Evolutionary conservation across 2,329 filamentous ascomycete genomes (phyloP).

Genomic region (Aspergillus sp.): DNA sequence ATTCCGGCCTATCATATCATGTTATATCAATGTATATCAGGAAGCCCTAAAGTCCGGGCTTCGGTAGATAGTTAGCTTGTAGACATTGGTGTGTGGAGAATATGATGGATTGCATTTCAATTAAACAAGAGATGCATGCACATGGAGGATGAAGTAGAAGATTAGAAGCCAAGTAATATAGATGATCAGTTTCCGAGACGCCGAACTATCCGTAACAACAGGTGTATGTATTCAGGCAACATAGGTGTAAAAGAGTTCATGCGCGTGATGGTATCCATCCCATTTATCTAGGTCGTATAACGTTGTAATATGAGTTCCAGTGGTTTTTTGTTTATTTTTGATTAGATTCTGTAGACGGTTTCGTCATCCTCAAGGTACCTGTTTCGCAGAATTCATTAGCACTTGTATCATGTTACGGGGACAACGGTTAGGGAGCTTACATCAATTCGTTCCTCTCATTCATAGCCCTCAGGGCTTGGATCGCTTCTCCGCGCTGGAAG

Average conservation of each 20-base stretch:
- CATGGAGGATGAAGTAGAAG: background rate
- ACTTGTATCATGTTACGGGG: background rate
- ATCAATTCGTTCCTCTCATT: constrained; percentile 87
- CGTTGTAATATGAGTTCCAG: background rate
- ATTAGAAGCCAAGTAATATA: background rate
- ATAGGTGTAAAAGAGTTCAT: background rate
- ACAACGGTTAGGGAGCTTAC: constrained; percentile 58
- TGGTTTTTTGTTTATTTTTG: background rate
- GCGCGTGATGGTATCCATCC: background rate
- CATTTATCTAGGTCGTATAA: constrained; percentile 3
- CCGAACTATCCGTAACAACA: constrained; percentile 11
- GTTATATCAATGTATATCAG: background rate
- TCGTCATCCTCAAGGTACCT: constrained; percentile 57
- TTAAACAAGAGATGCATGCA: background rate
- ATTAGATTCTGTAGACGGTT: constrained; percentile 69
- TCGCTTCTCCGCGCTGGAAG: constrained; percentile 72
- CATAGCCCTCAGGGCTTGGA: constrained; percentile 76
- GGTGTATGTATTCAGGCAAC: background rate
- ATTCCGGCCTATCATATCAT: background rate
- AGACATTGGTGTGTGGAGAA: background rate
- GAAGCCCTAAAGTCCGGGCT: background rate
- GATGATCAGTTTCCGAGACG: constrained; percentile 9
- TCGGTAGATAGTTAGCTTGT: no score
- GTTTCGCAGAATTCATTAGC: constrained; percentile 6
- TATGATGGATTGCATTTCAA: no score